Evolutionary conservation across 805 yeast species (phyloP).

Genomic region (Hanseniaspora nectarophila): DNA sequence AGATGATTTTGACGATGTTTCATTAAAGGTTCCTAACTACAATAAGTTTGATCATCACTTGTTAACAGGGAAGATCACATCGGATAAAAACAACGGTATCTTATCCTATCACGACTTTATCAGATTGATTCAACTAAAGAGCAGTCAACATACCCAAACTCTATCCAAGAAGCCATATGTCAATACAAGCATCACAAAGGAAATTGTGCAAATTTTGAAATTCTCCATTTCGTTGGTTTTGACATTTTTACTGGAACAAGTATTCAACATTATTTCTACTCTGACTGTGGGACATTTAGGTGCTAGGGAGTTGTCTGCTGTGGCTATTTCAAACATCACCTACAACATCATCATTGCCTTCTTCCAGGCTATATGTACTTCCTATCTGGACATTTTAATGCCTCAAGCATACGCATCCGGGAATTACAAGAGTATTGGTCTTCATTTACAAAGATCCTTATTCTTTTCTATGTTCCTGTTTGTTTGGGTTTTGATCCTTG

Average conservation of each 20-base stretch:
- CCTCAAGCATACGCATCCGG: constrained; percentile 82
- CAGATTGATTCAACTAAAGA: constrained; percentile 4
- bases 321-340: constrained; percentile 72
- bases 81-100: constrained; percentile 7
- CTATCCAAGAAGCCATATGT: background rate
- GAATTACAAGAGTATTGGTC: constrained; percentile 53
- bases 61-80: background rate
- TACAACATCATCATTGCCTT: constrained; percentile 69
- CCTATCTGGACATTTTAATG: constrained; percentile 61
- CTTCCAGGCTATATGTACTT: constrained; percentile 72
- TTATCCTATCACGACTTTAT: constrained; percentile 3
- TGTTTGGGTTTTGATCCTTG: constrained; percentile 38
- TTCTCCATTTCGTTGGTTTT: constrained; percentile 46
- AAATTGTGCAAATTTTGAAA: constrained; percentile 18
- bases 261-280: constrained; percentile 68
- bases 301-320: constrained; percentile 68
- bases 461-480: constrained; percentile 45
- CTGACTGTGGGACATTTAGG: constrained; percentile 78
- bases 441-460: constrained; percentile 61
- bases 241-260: constrained; percentile 61
- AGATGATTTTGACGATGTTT: constrained; percentile 18
- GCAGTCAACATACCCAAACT: background rate
- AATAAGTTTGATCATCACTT: constrained; percentile 11
- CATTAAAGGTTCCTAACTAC: constrained; percentile 5
- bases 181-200: constrained; percentile 1